Conservation (phyloP, 441 rosid genomes). For the Viola pubescens region DNA sequence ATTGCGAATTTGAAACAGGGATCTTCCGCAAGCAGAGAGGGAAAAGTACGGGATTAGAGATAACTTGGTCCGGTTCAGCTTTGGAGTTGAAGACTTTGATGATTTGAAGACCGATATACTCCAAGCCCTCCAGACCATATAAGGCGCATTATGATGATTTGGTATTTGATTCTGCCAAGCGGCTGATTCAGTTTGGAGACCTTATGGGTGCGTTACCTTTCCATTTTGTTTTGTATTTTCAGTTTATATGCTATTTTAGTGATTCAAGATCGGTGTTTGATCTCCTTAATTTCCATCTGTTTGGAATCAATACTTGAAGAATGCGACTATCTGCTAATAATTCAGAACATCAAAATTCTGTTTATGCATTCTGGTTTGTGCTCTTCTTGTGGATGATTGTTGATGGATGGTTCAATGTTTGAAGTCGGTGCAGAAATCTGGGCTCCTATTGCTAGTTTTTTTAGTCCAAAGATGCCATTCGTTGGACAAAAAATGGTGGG, state of each 20-base stretch:
- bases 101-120: conserved; percentile 82
- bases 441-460: no score
- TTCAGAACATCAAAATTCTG: not conserved
- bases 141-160: not conserved
- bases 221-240: not conserved
- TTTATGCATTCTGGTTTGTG: not conserved
- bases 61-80: conserved; percentile 86
- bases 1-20: conserved; percentile 38
- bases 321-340: no score
- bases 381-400: not conserved
- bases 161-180: not conserved
- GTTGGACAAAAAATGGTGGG: no score
- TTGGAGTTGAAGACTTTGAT: conserved; percentile 81
- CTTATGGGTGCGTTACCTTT: conserved; percentile 17
- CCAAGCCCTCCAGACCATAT: conserved; percentile 70
- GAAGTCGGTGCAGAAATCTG: no score
- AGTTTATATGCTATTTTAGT: not conserved
- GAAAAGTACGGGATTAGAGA: conserved; percentile 76
- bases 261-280: conserved; percentile 15
- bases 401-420: not conserved
- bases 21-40: conserved; percentile 64
- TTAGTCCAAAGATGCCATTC: no score
- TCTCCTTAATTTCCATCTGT: conserved; percentile 3
- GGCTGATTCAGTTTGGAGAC: conserved; percentile 22
- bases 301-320: no score